Conservation (phyloP, 2,329 filamentous ascomycete genomes). For the Aureobasidium zeae region DNA sequence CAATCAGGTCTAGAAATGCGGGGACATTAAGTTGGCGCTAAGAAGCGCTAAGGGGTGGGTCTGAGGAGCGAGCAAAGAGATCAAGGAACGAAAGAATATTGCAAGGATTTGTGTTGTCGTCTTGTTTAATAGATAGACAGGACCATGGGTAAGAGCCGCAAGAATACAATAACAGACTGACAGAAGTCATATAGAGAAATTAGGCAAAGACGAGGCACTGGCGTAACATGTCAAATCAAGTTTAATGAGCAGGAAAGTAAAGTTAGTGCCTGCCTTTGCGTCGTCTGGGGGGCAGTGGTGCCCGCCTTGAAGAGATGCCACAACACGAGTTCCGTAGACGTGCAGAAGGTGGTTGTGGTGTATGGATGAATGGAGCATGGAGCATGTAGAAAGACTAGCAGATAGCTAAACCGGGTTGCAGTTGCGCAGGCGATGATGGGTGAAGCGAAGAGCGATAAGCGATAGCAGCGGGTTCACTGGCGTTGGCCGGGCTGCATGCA, state of each 20-base stretch:
- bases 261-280: slow-evolving; percentile 10
- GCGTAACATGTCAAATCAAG: slow-evolving; percentile 12
- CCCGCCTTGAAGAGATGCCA: slow-evolving; percentile 6
- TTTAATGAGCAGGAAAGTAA: slow-evolving; percentile 12
- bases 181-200: too few species aligned
- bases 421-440: slow-evolving; percentile 11
- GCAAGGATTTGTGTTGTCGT: too few species aligned
- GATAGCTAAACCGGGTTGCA: slow-evolving; percentile 1
- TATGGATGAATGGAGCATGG: slow-evolving; percentile 1
- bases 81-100: too few species aligned
- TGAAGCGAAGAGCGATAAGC: slow-evolving; percentile 2
- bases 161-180: too few species aligned
- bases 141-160: too few species aligned
- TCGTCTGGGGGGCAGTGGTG: slow-evolving; percentile 10
- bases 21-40: too few species aligned
- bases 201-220: slow-evolving; percentile 9
- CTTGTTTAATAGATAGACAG: too few species aligned
- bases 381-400: not conserved
- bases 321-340: not conserved
- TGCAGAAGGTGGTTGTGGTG: slow-evolving; percentile 4
- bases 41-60: too few species aligned
- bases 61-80: too few species aligned
- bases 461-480: slow-evolving; percentile 9
- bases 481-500: slow-evolving; percentile 13
- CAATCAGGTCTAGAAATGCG: too few species aligned